Conservation (phyloP, 495 filamentous ascomycete species). For the Penicillium subrubescens region DNA sequence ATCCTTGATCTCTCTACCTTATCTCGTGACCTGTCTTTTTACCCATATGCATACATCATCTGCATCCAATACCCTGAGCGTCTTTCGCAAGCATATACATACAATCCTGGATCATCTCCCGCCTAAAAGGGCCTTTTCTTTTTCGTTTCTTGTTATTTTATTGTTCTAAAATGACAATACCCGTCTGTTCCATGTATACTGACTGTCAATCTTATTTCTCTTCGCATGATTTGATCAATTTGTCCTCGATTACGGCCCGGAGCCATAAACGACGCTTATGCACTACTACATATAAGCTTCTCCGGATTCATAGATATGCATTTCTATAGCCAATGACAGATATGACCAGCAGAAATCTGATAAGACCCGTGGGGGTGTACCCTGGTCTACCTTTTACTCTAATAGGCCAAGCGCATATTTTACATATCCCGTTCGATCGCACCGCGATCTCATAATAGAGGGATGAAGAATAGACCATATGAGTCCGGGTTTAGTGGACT, state of each 20-base stretch:
- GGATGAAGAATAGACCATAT: too few relatives aligned
- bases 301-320: too few relatives aligned
- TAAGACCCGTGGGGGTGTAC: too few relatives aligned
- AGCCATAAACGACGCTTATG: too few relatives aligned
- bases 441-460: too few relatives aligned
- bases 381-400: too few relatives aligned
- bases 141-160: background rate
- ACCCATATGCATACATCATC: background rate
- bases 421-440: too few relatives aligned
- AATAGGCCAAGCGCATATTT: too few relatives aligned
- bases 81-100: background rate
- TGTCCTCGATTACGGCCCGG: background rate
- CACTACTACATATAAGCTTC: too few relatives aligned
- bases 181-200: background rate
- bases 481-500: too few relatives aligned
- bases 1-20: background rate
- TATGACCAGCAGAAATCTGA: too few relatives aligned
- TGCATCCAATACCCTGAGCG: constrained; percentile 5
- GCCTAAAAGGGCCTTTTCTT: background rate
- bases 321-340: too few relatives aligned
- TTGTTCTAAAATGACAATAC: constrained; percentile 11
- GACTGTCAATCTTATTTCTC: constrained; percentile 2
- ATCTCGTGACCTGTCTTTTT: background rate
- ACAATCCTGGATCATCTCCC: background rate
- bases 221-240: background rate